phyloP scores from a whole-genome alignment of 495 filamentous ascomycete species.

The Lophium mytilinum region DNA sequence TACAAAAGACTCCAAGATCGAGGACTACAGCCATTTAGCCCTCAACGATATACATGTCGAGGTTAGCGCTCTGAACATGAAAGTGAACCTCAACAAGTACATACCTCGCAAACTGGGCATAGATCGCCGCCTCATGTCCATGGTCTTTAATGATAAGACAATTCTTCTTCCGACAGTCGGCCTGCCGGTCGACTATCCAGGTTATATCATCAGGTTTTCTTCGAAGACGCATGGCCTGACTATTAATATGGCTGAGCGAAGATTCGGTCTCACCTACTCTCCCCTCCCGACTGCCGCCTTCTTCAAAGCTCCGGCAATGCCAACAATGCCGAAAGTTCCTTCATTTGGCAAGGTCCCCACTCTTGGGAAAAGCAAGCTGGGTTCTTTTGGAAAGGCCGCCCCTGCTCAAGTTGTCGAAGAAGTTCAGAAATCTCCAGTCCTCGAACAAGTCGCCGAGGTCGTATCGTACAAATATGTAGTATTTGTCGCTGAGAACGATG shows the following conservation, averaged over 20 bases:
- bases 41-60: slow-evolving; percentile 1
- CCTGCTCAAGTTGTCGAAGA: neutral
- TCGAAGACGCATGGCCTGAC: slow-evolving; percentile 2
- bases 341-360: slow-evolving; percentile 8
- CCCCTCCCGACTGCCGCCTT: neutral
- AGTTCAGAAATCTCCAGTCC: neutral
- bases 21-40: slow-evolving; percentile 2
- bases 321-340: neutral
- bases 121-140: neutral
- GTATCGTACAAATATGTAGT: slow-evolving; percentile 4
- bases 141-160: neutral
- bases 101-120: slow-evolving; percentile 1
- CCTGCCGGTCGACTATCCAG: slow-evolving; percentile 6
- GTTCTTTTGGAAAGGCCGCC: neutral
- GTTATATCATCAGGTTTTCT: slow-evolving; percentile 2
- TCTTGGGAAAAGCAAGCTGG: neutral
- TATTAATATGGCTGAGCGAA: slow-evolving; percentile 4
- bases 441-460: neutral
- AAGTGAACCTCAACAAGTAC: slow-evolving; percentile 7
- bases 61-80: neutral
- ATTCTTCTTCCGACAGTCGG: slow-evolving; percentile 4
- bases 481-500: slow-evolving; percentile 2
- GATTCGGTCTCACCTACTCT: slow-evolving; percentile 1
- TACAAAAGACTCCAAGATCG: neutral
- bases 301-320: neutral